Evolutionary conservation across 2,329 filamentous ascomycete species (phyloP).

Genomic region (Fusarium penzigii): DNA sequence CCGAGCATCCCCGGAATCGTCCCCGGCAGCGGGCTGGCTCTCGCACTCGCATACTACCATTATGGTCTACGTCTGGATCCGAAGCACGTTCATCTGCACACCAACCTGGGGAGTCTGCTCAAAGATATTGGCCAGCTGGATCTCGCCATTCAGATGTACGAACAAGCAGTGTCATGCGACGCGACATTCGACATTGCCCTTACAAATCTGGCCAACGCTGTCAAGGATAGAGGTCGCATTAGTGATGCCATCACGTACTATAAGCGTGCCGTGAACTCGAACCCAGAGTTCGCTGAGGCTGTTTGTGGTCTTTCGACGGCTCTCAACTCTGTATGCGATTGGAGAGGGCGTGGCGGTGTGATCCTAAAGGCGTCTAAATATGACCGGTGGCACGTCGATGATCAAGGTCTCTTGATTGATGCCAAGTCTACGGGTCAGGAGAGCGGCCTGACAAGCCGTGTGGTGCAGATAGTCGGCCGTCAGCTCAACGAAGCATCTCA

Average conservation of each 20-base stretch:
- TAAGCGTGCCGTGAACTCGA: slow-evolving; percentile 84
- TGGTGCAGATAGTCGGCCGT: slow-evolving; percentile 86
- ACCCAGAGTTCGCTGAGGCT: slow-evolving; percentile 93
- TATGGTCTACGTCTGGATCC: slow-evolving; percentile 86
- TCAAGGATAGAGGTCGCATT: slow-evolving; percentile 93
- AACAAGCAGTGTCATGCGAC: slow-evolving; percentile 89
- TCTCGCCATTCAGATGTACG: slow-evolving; percentile 94
- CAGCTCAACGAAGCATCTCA: slow-evolving; percentile 83
- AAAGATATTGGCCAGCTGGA: slow-evolving; percentile 96
- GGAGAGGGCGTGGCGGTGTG: slow-evolving; percentile 86
- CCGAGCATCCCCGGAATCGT: slow-evolving; percentile 71
- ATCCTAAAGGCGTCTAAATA: slow-evolving; percentile 70
- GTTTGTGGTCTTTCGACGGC: slow-evolving; percentile 95
- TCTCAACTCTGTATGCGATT: slow-evolving; percentile 94
- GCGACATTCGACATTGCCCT: slow-evolving; percentile 95
- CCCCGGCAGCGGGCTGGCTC: slow-evolving; percentile 81
- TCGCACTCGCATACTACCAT: slow-evolving; percentile 92
- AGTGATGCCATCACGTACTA: slow-evolving; percentile 93
- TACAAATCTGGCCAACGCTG: slow-evolving; percentile 94
- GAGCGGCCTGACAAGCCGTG: slow-evolving; percentile 84
- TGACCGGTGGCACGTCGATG: slow-evolving; percentile 93
- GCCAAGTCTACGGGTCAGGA: slow-evolving; percentile 59
- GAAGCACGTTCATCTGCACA: slow-evolving; percentile 93
- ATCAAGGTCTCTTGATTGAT: slow-evolving; percentile 79
- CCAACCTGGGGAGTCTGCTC: slow-evolving; percentile 89